Percentiles rank a stretch among this genome's conserved stretches.
Conservation (phyloP, 192 early-diverging fungal species). For the Funneliformis mosseae region DNA sequence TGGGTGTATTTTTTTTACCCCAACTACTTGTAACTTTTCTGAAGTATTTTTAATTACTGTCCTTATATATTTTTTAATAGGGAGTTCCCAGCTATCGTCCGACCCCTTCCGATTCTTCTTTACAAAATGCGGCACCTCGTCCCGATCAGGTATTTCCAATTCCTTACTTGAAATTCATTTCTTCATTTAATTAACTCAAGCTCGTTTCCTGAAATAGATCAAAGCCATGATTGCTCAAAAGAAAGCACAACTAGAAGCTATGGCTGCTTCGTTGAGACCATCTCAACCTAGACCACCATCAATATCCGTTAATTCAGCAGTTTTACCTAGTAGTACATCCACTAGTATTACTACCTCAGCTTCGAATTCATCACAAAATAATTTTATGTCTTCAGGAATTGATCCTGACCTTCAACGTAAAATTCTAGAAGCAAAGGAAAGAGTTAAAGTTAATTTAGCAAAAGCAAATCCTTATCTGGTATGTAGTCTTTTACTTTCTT, state of each 20-base stretch:
- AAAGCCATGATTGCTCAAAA: slow-evolving; percentile 50
- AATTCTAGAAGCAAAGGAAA: slow-evolving; percentile 52
- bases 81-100: slow-evolving; percentile 11
- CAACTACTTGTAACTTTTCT: neutral
- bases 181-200: neutral
- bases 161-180: neutral
- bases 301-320: neutral
- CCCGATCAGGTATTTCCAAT: neutral
- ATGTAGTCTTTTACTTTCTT: neutral
- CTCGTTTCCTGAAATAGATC: slow-evolving; percentile 37
- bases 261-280: slow-evolving; percentile 31
- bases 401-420: slow-evolving; percentile 50
- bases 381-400: neutral
- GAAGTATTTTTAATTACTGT: neutral
- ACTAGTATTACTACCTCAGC: neutral
- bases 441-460: slow-evolving; percentile 27
- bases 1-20: neutral
- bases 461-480: slow-evolving; percentile 34
- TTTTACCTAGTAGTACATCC: slow-evolving; percentile 3
- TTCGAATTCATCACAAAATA: neutral
- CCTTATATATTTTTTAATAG: neutral
- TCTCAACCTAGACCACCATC: slow-evolving; percentile 21
- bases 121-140: neutral
- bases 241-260: slow-evolving; percentile 36
- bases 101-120: slow-evolving; percentile 5